Conservation (phyloP, 192 early-diverging fungal genomes). For the Podila horticola region DNA sequence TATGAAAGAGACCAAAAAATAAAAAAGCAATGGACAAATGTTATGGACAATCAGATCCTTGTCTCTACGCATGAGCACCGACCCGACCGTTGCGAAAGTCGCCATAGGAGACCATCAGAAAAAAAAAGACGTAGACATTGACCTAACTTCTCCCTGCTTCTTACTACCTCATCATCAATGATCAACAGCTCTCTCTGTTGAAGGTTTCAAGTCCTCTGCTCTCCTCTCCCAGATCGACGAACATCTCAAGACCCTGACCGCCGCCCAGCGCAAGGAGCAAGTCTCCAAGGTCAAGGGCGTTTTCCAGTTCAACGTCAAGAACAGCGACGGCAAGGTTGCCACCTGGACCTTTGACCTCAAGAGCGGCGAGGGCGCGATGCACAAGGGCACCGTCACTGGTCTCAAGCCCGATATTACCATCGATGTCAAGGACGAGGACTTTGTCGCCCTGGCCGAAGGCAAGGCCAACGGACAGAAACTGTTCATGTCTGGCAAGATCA, state of each 20-base stretch:
- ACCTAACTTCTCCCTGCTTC: background rate
- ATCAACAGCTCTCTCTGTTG: slow-evolving; percentile 28
- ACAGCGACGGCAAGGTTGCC: slow-evolving; percentile 70
- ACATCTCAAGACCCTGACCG: slow-evolving; percentile 64
- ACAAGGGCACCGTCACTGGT: slow-evolving; percentile 56
- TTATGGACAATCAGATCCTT: no score
- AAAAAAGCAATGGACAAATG: no score
- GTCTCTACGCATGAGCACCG: no score
- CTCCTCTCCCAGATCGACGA: slow-evolving; percentile 75
- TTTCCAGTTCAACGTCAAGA: slow-evolving; percentile 90
- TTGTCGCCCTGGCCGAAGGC: slow-evolving; percentile 84
- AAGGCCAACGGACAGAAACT: slow-evolving; percentile 91
- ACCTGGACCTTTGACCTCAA: slow-evolving; percentile 87
- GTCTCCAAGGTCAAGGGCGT: slow-evolving; percentile 85
- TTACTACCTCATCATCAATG: background rate
- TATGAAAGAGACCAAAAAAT: no score
- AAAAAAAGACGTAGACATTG: no score
- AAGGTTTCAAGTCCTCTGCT: slow-evolving; percentile 78
- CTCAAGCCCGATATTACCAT: slow-evolving; percentile 79
- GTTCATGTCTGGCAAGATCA: slow-evolving; percentile 92
- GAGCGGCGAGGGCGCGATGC: slow-evolving; percentile 62
- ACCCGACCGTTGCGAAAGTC: no score
- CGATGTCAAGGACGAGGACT: slow-evolving; percentile 79
- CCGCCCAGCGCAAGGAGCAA: slow-evolving; percentile 66
- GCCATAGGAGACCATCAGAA: no score